Conservation (phyloP, 805 yeast genomes). For the Ogataea pignaliae region DNA sequence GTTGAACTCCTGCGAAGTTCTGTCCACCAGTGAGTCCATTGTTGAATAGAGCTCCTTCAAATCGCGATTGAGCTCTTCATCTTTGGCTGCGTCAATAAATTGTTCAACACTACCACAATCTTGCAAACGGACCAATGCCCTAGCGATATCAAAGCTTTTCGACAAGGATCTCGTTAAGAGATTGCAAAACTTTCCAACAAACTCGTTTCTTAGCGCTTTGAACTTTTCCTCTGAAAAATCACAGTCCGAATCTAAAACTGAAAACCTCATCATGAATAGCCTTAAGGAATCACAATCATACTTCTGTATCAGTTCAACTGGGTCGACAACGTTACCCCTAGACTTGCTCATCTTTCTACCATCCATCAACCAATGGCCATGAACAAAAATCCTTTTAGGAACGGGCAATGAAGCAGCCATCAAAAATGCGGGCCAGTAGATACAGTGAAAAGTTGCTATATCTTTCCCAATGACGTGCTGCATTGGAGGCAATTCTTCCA, state of each 20-base stretch:
- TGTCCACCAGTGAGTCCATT: slow-evolving; percentile 32
- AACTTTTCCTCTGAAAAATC: slow-evolving; percentile 65
- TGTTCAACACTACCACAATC: slow-evolving; percentile 22
- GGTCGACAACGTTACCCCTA: slow-evolving; percentile 91
- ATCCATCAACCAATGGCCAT: slow-evolving; percentile 89
- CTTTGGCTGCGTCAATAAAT: slow-evolving; percentile 14
- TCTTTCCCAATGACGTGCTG: slow-evolving; percentile 91
- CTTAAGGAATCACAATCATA: slow-evolving; percentile 75
- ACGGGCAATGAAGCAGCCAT: slow-evolving; percentile 72
- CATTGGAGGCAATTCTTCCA: slow-evolving; percentile 19
- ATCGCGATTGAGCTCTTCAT: slow-evolving; percentile 10
- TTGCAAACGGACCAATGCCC: slow-evolving; percentile 35
- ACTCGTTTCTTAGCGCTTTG: slow-evolving; percentile 49
- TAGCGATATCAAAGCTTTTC: slow-evolving; percentile 52
- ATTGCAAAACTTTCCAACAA: slow-evolving; percentile 83
- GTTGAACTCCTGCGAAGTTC: slow-evolving; percentile 40
- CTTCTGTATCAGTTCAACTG: slow-evolving; percentile 53
- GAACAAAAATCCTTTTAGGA: slow-evolving; percentile 78
- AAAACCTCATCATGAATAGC: slow-evolving; percentile 70
- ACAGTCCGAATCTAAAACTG: slow-evolving; percentile 72
- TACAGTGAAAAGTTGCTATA: slow-evolving; percentile 80
- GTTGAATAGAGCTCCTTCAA: slow-evolving; percentile 25
- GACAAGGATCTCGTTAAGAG: slow-evolving; percentile 72
- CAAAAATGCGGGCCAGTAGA: slow-evolving; percentile 91
- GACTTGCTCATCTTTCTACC: slow-evolving; percentile 95